These are phyloP conservation scores for Talaromyces sp. DNA, from an alignment of 2,329 filamentous ascomycete species.

Conservation along the genomic window DNA sequence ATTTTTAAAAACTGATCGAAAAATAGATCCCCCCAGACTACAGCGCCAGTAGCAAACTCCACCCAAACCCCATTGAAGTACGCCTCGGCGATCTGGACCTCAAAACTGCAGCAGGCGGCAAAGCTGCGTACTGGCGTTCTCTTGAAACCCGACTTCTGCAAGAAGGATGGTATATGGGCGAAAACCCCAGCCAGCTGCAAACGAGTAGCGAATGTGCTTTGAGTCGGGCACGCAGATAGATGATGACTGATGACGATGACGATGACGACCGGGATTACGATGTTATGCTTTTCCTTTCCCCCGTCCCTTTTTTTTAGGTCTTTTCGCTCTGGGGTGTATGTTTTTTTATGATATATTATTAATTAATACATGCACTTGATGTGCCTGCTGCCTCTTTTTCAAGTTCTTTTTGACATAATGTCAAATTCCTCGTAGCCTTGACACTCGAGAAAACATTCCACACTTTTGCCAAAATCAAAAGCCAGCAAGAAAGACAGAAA, in stretches of 20 bases:
- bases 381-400: background rate
- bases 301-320: background rate
- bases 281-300: background rate
- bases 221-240: slow-evolving; percentile 10
- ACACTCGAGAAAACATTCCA: background rate
- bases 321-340: background rate
- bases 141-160: slow-evolving; percentile 59
- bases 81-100: slow-evolving; percentile 72
- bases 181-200: slow-evolving; percentile 22
- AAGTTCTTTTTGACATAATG: background rate
- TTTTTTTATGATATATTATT: background rate
- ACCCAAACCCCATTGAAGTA: slow-evolving; percentile 26
- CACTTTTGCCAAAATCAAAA: background rate
- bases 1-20: slow-evolving; percentile 2
- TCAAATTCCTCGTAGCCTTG: background rate
- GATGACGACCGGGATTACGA: too few relatives aligned
- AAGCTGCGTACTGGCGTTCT: slow-evolving; percentile 63
- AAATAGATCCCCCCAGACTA: slow-evolving; percentile 30
- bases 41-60: background rate
- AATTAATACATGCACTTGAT: background rate
- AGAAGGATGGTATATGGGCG: slow-evolving; percentile 61
- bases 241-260: background rate
- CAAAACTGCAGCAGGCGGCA: slow-evolving; percentile 60
- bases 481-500: background rate
- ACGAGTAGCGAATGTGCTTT: slow-evolving; percentile 28